Percentiles rank a stretch among this genome's conserved stretches.
Conservation (phyloP, 1,139 yeast genomes). For the Debaryomyces udenii region DNA sequence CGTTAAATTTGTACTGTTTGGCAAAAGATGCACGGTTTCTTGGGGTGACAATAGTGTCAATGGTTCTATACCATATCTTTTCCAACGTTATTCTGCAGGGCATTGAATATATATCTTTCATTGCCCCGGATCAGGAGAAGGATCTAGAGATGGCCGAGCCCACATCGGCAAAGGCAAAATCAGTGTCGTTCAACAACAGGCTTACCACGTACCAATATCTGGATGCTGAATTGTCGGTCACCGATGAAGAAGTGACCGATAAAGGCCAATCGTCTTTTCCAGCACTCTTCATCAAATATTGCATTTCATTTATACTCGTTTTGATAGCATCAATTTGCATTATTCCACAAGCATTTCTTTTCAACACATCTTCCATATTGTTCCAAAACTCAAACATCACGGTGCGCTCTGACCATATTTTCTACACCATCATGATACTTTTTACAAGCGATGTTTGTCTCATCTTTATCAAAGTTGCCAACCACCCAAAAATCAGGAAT, state of each 20-base stretch:
- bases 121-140: constrained; percentile 8
- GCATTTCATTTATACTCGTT: constrained; percentile 5
- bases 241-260: constrained; percentile 6
- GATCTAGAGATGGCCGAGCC: background rate
- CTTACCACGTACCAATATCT: constrained; percentile 20
- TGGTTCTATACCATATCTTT: constrained; percentile 16
- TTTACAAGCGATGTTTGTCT: constrained; percentile 18
- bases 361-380: constrained; percentile 23
- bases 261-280: constrained; percentile 1
- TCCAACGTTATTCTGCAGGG: constrained; percentile 18
- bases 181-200: constrained; percentile 23
- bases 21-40: constrained; percentile 19
- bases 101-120: constrained; percentile 21
- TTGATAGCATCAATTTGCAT: constrained; percentile 5
- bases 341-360: constrained; percentile 21
- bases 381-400: constrained; percentile 11
- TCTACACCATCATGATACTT: constrained; percentile 20
- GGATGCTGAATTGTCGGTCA: constrained; percentile 12
- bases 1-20: constrained; percentile 12
- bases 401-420: constrained; percentile 29
- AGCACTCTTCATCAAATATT: constrained; percentile 5
- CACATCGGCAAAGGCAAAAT: constrained; percentile 12
- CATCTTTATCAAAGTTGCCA: constrained; percentile 18
- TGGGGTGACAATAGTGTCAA: constrained; percentile 16
- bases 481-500: constrained; percentile 17